Conservation (phyloP, 169 alveolate genomes). For the Neospora caninum region DNA sequence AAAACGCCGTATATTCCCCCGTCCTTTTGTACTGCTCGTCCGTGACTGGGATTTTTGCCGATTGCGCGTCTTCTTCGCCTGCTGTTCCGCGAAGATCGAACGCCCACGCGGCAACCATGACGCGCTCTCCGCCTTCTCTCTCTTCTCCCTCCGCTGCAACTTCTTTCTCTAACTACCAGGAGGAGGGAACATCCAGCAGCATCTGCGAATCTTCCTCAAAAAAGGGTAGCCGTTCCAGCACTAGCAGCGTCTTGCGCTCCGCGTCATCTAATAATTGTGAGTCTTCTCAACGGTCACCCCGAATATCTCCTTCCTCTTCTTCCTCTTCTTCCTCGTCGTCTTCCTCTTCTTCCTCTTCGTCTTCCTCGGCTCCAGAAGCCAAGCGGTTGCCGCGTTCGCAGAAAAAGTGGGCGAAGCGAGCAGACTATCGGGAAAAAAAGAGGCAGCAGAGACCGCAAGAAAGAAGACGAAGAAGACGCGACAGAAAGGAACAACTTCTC, state of each 20-base stretch:
- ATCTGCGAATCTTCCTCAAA: too few relatives aligned
- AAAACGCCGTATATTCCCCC: too few relatives aligned
- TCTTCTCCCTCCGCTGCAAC: neutral
- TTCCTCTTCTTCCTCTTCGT: neutral
- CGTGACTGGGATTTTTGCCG: too few relatives aligned
- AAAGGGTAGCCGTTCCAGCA: too few relatives aligned
- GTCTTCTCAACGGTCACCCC: neutral
- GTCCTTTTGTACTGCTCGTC: too few relatives aligned
- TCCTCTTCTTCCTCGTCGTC: neutral
- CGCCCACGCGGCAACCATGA: too few relatives aligned
- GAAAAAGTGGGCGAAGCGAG: slow-evolving; percentile 35
- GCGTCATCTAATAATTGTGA: neutral
- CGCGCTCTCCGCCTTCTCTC: neutral
- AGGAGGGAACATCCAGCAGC: too few relatives aligned
- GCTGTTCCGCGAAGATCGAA: neutral
- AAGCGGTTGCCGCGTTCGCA: slow-evolving; percentile 44
- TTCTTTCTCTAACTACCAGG: neutral
- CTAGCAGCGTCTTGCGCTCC: too few relatives aligned
- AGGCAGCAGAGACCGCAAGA: slow-evolving; percentile 36
- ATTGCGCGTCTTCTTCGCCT: too few relatives aligned
- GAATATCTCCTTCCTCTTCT: neutral
- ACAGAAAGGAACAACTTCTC: neutral
- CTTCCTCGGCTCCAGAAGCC: neutral
- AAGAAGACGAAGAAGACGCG: slow-evolving; percentile 13
- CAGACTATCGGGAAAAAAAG: slow-evolving; percentile 40